Conservation (phyloP, 176 grass and related monocot genomes). For the Carex pumila region DNA sequence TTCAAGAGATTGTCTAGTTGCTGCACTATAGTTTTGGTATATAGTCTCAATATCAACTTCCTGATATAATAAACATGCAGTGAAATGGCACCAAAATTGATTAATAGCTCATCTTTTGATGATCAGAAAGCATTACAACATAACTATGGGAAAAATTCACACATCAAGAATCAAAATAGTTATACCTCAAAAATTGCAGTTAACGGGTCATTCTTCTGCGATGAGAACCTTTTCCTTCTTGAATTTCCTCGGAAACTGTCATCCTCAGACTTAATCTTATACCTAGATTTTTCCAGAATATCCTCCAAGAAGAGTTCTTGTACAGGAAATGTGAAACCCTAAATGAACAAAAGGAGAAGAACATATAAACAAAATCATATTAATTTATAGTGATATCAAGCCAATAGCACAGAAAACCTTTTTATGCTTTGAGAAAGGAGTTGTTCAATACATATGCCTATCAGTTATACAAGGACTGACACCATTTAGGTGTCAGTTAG, state of each 20-base stretch:
- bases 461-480: background rate
- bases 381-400: conserved; percentile 5
- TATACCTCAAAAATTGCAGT: conserved; percentile 80
- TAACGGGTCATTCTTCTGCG: conserved; percentile 63
- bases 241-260: conserved; percentile 69
- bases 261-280: conserved; percentile 69
- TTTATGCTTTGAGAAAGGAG: background rate
- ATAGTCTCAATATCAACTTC: conserved; percentile 56
- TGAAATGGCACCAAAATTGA: background rate
- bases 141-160: background rate
- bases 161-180: conserved; percentile 12
- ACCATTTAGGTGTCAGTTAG: background rate
- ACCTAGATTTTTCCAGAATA: conserved; percentile 62
- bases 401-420: background rate
- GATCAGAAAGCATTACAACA: conserved; percentile 5
- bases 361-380: background rate
- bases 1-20: conserved; percentile 91
- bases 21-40: conserved; percentile 55
- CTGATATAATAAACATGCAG: conserved; percentile 23
- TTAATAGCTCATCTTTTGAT: background rate
- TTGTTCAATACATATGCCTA: background rate
- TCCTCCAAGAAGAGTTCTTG: conserved; percentile 82
- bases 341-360: conserved; percentile 25
- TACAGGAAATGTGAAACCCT: conserved; percentile 95
- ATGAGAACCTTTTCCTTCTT: conserved; percentile 52